Conservation (phyloP, 2,329 filamentous ascomycete species). For the Sclerotinia sclerotiorum region DNA sequence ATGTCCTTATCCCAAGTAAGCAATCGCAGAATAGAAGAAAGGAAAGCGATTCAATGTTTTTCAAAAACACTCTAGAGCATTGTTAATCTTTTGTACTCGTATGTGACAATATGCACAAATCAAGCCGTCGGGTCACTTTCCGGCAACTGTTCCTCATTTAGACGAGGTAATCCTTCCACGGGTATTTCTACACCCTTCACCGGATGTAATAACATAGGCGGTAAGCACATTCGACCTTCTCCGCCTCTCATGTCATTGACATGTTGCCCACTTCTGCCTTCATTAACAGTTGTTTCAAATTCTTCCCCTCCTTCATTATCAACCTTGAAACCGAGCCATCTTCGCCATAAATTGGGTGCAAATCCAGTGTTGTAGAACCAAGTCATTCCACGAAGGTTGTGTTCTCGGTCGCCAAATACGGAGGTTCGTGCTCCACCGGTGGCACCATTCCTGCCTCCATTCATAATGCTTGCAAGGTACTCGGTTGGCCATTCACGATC, state of each 20-base stretch:
- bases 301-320: slow-evolving; percentile 77
- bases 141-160: slow-evolving; percentile 30
- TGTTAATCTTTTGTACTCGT: neutral
- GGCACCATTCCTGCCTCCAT: slow-evolving; percentile 73
- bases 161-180: slow-evolving; percentile 30
- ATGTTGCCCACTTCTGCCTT: slow-evolving; percentile 42
- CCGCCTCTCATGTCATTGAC: slow-evolving; percentile 57
- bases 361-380: slow-evolving; percentile 94
- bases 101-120: slow-evolving; percentile 24
- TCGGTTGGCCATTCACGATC: slow-evolving; percentile 82
- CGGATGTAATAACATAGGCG: slow-evolving; percentile 85
- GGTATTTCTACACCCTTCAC: slow-evolving; percentile 70
- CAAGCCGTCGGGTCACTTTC: slow-evolving; percentile 41
- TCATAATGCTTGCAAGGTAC: slow-evolving; percentile 77
- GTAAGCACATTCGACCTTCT: slow-evolving; percentile 86
- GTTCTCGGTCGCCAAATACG: slow-evolving; percentile 80
- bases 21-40: neutral
- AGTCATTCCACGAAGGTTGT: slow-evolving; percentile 81
- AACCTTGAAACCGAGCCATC: slow-evolving; percentile 82
- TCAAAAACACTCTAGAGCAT: neutral
- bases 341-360: slow-evolving; percentile 74
- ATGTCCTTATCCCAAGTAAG: slow-evolving; percentile 4
- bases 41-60: neutral
- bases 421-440: slow-evolving; percentile 71
- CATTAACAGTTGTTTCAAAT: slow-evolving; percentile 62